Conservation (phyloP, 169 alveolate species). For the Sarcocystis neurona region DNA sequence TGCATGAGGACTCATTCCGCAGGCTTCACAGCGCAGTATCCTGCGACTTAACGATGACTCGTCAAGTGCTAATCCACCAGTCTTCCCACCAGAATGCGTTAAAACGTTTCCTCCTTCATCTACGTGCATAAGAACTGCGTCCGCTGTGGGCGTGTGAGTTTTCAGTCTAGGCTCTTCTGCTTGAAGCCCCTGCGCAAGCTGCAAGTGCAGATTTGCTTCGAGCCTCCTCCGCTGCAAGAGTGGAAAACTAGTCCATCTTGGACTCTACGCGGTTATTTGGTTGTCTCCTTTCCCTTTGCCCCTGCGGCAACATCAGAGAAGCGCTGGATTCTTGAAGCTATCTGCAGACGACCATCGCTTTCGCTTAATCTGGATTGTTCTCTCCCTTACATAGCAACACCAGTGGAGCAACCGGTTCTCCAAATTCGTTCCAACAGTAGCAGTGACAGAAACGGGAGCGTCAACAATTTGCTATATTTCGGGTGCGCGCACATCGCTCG, state of each 20-base stretch:
- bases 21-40: neutral
- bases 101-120: neutral
- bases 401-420: neutral
- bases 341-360: neutral
- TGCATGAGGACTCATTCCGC: neutral
- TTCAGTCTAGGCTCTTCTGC: neutral
- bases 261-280: neutral
- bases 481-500: conserved; percentile 17
- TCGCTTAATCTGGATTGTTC: neutral
- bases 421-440: neutral
- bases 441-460: neutral
- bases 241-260: neutral
- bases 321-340: neutral
- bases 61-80: neutral
- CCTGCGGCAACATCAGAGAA: neutral
- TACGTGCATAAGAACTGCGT: neutral
- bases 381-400: neutral
- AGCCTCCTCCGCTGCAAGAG: neutral
- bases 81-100: neutral
- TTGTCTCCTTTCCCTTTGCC: conserved; percentile 17
- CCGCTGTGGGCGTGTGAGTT: neutral
- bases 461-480: neutral
- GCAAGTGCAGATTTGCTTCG: neutral
- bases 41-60: neutral
- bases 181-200: neutral